These are phyloP conservation scores for Salvia miltiorrhiza DNA, from an alignment of 257 asterid species.

Conservation along the genomic window DNA sequence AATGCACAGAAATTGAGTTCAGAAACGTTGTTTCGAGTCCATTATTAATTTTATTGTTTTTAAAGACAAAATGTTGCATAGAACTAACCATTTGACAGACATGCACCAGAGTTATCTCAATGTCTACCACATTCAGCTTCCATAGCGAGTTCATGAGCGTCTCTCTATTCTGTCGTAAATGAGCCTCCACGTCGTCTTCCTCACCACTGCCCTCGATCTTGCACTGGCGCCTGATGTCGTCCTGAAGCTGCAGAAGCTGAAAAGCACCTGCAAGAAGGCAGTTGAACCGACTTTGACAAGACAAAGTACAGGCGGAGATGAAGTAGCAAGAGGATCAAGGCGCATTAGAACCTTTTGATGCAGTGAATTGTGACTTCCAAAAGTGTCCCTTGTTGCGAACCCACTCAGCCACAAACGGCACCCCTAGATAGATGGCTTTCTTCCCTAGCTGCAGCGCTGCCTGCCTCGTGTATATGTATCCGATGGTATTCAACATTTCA, in stretches of 20 bases:
- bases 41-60: no score
- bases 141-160: conserved; percentile 76
- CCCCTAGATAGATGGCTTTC: conserved; percentile 63
- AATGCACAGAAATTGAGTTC: background rate
- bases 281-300: background rate
- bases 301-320: background rate
- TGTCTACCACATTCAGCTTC: conserved; percentile 86
- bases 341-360: conserved; percentile 59
- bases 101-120: conserved; percentile 72
- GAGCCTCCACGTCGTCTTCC: conserved; percentile 73
- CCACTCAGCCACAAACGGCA: conserved; percentile 58
- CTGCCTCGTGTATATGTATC: conserved; percentile 80
- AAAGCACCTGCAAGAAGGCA: conserved; percentile 58
- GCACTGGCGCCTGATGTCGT: conserved; percentile 60
- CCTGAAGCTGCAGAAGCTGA: conserved; percentile 94
- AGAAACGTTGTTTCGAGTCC: background rate
- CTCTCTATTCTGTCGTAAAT: conserved; percentile 58
- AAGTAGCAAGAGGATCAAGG: conserved; percentile 20
- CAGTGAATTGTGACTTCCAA: conserved; percentile 84
- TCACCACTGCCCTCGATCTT: conserved; percentile 55
- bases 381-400: conserved; percentile 81
- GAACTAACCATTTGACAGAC: conserved; percentile 81
- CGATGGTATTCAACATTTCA: conserved; percentile 70
- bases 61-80: no score
- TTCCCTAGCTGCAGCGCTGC: conserved; percentile 65